phyloP scores from a whole-genome alignment of 371 early-diverging fungal species.

The Mycotypha africana region DNA sequence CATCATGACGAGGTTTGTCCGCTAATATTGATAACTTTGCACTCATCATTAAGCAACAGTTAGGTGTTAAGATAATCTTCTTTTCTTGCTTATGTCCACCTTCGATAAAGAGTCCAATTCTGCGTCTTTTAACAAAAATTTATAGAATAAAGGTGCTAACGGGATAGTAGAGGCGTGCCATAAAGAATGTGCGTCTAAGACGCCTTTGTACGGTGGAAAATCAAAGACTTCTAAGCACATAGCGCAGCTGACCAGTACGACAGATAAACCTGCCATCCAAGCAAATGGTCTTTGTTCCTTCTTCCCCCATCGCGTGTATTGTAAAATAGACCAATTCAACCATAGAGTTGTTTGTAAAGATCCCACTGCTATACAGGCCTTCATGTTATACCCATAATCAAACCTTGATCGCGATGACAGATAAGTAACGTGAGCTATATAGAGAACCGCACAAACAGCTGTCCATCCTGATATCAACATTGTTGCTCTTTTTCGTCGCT shows the following conservation, averaged over 20 bases:
- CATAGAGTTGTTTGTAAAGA: conserved; percentile 61
- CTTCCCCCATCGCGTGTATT: conserved; percentile 17
- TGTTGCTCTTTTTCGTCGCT: neutral
- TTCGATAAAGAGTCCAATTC: no score
- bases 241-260: conserved; percentile 61
- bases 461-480: conserved; percentile 22
- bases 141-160: conserved; percentile 72
- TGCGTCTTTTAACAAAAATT: conserved; percentile 71
- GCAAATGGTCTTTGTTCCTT: conserved; percentile 25
- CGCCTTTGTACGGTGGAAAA: conserved; percentile 79
- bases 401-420: conserved; percentile 56
- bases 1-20: no score
- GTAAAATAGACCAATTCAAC: conserved; percentile 54
- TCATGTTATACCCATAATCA: conserved; percentile 94
- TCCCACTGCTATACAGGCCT: conserved; percentile 75
- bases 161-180: conserved; percentile 95
- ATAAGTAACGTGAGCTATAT: conserved; percentile 68
- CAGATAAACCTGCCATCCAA: conserved; percentile 36
- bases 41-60: no score
- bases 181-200: conserved; percentile 90
- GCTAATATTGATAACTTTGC: no score
- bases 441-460: conserved; percentile 23
- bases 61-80: neutral
- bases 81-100: no score
- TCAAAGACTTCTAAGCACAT: conserved; percentile 91